Evolutionary conservation across 352 stramenopile genomes (phyloP), one percentile per base, ranked within the genome.

Genomic region (Phytophthora citrophthora): DNA sequence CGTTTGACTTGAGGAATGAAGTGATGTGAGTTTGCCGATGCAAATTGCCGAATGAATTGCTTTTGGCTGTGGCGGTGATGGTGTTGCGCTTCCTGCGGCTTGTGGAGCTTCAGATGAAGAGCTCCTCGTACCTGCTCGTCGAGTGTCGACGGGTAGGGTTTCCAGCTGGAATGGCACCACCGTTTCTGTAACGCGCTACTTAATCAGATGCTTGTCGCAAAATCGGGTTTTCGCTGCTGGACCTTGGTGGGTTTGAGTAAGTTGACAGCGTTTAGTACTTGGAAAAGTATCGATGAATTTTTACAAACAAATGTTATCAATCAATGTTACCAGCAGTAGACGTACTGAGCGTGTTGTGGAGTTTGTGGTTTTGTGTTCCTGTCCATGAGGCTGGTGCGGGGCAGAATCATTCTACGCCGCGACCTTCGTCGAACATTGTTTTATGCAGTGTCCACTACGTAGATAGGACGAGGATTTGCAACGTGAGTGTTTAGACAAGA

Each of bases 201-300:
- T 67, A 55, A 55, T 56, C 49, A 67, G 50, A 67, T 43, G 31
- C 5, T 16, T 56, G 46, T 39, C 44, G 38, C 55, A 64, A 54
- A 50, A 20, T 11, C 24, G 24, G 26, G 34, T 63, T 64, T 55
- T 38, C 45, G 10, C 50, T 36, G 40, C 51, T n/a, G 40, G 40
- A 15, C n/a, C 41, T 31, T 48, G 18, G 41, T 40, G 18, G 18
- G 18, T 12, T 18, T 45, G 39, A 13, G 20, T 11, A 26, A n/a
- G 15, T 13, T 45, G 26, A 18, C 39, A 29, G 26, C 26, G 26
- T 29, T 29, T 29, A 29, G 20, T 20, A 20, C 20, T 20, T 20
- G 20, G 20, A 20, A 20, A 20, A 20, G 20, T 20, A 20, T 20
- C 20, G 6, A 29, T 29, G 26, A 29, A 29, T 40, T 40, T 20